Evolutionary conservation across 371 early-diverging fungal species (phyloP).

Genomic region (Rhizopus sp.): DNA sequence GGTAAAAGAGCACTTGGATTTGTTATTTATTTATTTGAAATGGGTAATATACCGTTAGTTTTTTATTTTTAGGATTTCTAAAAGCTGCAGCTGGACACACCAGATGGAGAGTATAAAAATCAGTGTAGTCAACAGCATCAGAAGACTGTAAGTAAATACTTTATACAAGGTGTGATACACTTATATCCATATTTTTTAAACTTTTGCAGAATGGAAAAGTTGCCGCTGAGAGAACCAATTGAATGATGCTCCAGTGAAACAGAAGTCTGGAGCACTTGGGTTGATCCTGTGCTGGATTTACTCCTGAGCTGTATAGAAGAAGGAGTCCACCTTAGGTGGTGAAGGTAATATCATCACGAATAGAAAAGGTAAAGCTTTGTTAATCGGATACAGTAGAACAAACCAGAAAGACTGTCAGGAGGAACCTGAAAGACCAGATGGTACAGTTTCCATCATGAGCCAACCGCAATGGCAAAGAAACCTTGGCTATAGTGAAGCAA

Average conservation of each 20-base stretch:
- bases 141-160: slow-evolving; percentile 13
- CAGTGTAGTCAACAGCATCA: slow-evolving; percentile 8
- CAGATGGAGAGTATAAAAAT: slow-evolving; percentile 9
- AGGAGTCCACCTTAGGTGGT: slow-evolving; percentile 9
- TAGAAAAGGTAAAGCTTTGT: slow-evolving; percentile 4
- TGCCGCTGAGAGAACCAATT: slow-evolving; percentile 1
- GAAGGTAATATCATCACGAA: slow-evolving; percentile 6
- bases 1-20: slow-evolving; percentile 6
- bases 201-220: slow-evolving; percentile 8
- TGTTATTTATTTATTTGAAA: slow-evolving; percentile 5
- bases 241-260: slow-evolving; percentile 5
- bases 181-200: slow-evolving; percentile 3
- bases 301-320: slow-evolving; percentile 11
- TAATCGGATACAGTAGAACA: slow-evolving; percentile 11
- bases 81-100: slow-evolving; percentile 2
- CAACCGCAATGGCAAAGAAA: slow-evolving; percentile 10
- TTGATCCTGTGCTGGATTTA: slow-evolving; percentile 8
- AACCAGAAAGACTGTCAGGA: slow-evolving; percentile 11
- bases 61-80: slow-evolving; percentile 9
- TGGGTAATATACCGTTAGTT: slow-evolving; percentile 7
- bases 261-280: slow-evolving; percentile 1
- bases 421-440: slow-evolving; percentile 9
- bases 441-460: slow-evolving; percentile 13
- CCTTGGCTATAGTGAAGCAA: slow-evolving; percentile 18
- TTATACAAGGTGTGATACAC: background rate